Percentiles rank a stretch among this genome's conserved stretches.
These are phyloP conservation scores for Stephanodiscus triporus DNA, from an alignment of 108 stramenopile species.

Conservation along the genomic window DNA sequence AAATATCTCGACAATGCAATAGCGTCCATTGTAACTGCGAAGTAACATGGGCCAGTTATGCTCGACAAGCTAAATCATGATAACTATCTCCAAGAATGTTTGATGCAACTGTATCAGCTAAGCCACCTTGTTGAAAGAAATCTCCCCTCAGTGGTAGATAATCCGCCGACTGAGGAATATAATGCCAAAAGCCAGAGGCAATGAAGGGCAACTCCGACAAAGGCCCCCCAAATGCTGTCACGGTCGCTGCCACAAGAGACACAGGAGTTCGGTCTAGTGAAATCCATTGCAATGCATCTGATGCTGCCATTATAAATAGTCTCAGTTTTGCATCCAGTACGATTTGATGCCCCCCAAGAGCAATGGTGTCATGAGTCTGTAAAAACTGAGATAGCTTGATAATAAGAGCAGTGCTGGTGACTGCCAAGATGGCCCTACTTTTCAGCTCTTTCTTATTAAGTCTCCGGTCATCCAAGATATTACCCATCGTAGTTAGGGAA, in stretches of 20 bases:
- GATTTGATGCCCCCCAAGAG: constrained; percentile 2
- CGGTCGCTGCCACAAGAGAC: constrained; percentile 63
- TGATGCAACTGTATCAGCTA: constrained; percentile 24
- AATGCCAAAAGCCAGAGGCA: constrained; percentile 73
- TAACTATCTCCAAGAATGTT: constrained; percentile 57
- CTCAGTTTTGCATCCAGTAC: constrained; percentile 39
- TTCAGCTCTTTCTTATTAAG: constrained; percentile 27
- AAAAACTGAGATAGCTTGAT: constrained; percentile 81
- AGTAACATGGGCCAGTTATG: constrained; percentile 87
- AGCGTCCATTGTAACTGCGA: constrained; percentile 86
- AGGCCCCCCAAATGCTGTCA: constrained; percentile 74
- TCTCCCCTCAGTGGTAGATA: constrained; percentile 62
- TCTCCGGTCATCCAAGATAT: constrained; percentile 4
- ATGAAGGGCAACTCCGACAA: constrained; percentile 85
- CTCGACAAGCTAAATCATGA: constrained; percentile 64
- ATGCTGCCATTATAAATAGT: constrained; percentile 50
- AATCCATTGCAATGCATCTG: constrained; percentile 71
- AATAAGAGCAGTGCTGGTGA: constrained; percentile 71
- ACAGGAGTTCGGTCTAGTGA: constrained; percentile 62
- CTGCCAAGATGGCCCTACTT: constrained; percentile 62
- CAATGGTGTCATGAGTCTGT: constrained; percentile 48
- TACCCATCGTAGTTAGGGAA: neutral
- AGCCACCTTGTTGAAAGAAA: constrained; percentile 11
- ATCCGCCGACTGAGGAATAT: constrained; percentile 63
- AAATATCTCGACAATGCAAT: constrained; percentile 81